Conservation (phyloP, 768 basidiomycete genomes). For the Daedalea quercina region DNA sequence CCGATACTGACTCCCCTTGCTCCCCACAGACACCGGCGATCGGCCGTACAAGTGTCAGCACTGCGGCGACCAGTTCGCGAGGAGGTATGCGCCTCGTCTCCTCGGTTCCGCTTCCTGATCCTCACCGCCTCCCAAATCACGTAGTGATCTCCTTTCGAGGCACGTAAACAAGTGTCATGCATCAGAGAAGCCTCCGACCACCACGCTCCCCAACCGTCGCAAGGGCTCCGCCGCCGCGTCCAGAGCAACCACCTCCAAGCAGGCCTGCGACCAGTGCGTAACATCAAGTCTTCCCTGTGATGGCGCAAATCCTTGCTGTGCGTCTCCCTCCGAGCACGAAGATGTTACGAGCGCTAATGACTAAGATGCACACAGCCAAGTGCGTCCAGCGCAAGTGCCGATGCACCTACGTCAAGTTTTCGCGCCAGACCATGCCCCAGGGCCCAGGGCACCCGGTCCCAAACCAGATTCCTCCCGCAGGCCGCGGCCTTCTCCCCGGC, state of each 20-base stretch:
- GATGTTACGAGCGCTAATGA: neutral
- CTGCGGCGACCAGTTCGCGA: slow-evolving; percentile 86
- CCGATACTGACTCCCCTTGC: slow-evolving; percentile 1
- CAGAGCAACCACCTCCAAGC: slow-evolving; percentile 72
- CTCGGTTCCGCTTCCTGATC: neutral
- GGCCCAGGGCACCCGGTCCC: slow-evolving; percentile 60
- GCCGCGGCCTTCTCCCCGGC: slow-evolving; percentile 12
- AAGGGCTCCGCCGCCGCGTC: slow-evolving; percentile 64
- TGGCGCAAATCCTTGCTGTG: slow-evolving; percentile 73
- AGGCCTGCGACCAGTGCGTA: slow-evolving; percentile 83
- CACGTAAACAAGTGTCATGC: slow-evolving; percentile 88
- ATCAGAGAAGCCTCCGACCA: slow-evolving; percentile 51
- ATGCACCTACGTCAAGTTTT: slow-evolving; percentile 79
- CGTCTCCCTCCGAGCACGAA: slow-evolving; percentile 21
- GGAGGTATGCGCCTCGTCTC: slow-evolving; percentile 45
- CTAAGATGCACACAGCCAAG: slow-evolving; percentile 43
- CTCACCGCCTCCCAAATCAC: neutral
- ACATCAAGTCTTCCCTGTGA: slow-evolving; percentile 71
- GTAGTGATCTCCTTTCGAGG: slow-evolving; percentile 76
- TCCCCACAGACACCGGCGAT: slow-evolving; percentile 71
- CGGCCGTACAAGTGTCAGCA: slow-evolving; percentile 84
- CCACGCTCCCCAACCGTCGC: slow-evolving; percentile 39
- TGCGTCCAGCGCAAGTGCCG: slow-evolving; percentile 63
- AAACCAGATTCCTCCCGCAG: slow-evolving; percentile 20
- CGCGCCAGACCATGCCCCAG: slow-evolving; percentile 72